Percentiles rank a stretch among this genome's conserved stretches.
phyloP scores from a whole-genome alignment of 768 basidiomycete genomes.

The Serendipita sp. region DNA sequence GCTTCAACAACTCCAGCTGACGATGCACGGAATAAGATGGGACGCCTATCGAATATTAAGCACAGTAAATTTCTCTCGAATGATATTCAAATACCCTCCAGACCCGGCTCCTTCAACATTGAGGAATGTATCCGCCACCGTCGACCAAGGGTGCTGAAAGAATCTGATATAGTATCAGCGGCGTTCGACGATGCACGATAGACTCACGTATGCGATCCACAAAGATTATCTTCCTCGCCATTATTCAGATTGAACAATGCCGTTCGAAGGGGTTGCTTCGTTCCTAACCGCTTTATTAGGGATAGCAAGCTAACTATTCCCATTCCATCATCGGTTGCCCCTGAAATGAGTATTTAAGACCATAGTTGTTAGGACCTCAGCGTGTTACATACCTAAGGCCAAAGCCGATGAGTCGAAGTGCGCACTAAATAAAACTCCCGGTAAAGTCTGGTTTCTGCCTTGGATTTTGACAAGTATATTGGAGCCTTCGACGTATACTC shows the following conservation, averaged over 20 bases:
- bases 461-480: constrained; percentile 54
- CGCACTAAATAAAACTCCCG: constrained; percentile 53
- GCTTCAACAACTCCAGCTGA: constrained; percentile 40
- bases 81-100: constrained; percentile 43
- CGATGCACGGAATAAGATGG: constrained; percentile 60
- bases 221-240: constrained; percentile 63
- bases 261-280: constrained; percentile 37
- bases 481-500: constrained; percentile 15
- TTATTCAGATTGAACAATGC: constrained; percentile 78
- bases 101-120: constrained; percentile 72
- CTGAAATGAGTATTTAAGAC: constrained; percentile 22
- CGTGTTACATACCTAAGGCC: constrained; percentile 4
- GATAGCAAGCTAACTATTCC: constrained; percentile 50
- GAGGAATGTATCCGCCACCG: constrained; percentile 47
- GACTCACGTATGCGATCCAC: constrained; percentile 51
- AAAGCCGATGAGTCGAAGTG: constrained; percentile 32
- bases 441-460: constrained; percentile 33
- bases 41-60: constrained; percentile 34
- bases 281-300: constrained; percentile 36
- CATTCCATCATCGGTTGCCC: constrained; percentile 69
- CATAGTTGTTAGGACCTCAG: background rate
- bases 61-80: background rate
- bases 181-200: constrained; percentile 8
- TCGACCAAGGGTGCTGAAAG: constrained; percentile 60
- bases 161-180: constrained; percentile 28